A percentile compares a stretch with the other conserved stretches of the same genome.
These are phyloP conservation scores for Lanzia echinophila DNA, from an alignment of 2,329 filamentous ascomycete genomes.

Conservation along the genomic window DNA sequence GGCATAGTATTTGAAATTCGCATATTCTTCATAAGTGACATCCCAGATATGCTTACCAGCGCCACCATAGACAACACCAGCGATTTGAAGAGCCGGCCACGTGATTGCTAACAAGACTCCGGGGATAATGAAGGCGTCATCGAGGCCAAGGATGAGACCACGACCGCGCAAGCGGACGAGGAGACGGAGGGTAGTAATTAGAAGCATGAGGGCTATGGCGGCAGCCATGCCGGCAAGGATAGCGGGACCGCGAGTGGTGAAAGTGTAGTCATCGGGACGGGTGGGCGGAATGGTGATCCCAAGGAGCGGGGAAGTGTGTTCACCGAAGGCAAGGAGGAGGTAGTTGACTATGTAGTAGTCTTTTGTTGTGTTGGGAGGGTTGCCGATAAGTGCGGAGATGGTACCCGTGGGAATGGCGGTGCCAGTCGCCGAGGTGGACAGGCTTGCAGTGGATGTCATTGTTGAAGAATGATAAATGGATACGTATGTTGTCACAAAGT, in stretches of 20 bases:
- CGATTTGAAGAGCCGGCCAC: constrained; percentile 27
- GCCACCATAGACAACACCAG: constrained; percentile 23
- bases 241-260: constrained; percentile 22
- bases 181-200: constrained; percentile 28
- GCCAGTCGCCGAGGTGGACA: too few species aligned
- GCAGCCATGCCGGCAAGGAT: constrained; percentile 29
- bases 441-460: not conserved
- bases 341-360: constrained; percentile 29
- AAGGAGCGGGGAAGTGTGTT: constrained; percentile 17
- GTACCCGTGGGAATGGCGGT: constrained; percentile 14
- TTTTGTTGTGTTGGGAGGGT: constrained; percentile 23
- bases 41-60: constrained; percentile 29
- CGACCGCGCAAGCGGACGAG: constrained; percentile 22
- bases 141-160: constrained; percentile 29
- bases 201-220: constrained; percentile 26
- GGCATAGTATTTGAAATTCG: constrained; percentile 63
- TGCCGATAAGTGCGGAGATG: constrained; percentile 23
- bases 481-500: not conserved
- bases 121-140: constrained; percentile 31
- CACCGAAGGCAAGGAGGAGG: constrained; percentile 19
- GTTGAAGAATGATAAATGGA: not conserved
- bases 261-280: constrained; percentile 16
- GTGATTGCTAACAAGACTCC: constrained; percentile 27
- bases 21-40: constrained; percentile 31
- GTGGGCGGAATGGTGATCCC: constrained; percentile 1